Evolutionary conservation across 768 basidiomycete genomes (phyloP), one percentile per base, ranked within the genome.

Genomic region (Krasilnikovozyma curviuscula): DNA sequence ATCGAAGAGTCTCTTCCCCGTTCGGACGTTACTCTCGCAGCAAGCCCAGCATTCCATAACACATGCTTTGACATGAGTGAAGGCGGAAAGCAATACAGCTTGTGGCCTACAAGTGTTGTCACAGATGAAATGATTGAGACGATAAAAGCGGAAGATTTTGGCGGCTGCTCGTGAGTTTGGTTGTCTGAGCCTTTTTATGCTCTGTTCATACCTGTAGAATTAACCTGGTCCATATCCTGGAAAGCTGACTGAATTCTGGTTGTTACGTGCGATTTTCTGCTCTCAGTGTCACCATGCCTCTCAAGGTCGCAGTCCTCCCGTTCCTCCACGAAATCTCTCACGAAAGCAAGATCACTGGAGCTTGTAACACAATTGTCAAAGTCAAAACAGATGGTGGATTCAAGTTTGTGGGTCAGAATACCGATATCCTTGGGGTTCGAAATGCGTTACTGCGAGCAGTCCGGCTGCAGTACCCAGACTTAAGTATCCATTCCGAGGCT

Each of bases 281-380:
- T 29, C 48, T 48, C 0, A 50, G 53, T 10, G 55, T 58, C 16
- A 58, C 57, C 16, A 59, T 57, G 59, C 59, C 59, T 12, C 44
- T 55, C 52, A 59, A 59, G 37, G 41, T 52, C n/a, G 49, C 42
- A n/a, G 51, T 48, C 2, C 48, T 56, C 13, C 21, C 33, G 12
- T 30, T 46, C 23, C 47, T 59, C 50, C 52, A 59, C 43, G 28
- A 40, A 7, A 30, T 59, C 24, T 49, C 43, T 3, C 44, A 43
- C 5, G 59, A 53, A 21, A 50, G 50, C 16, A 12, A 41, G 1
- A 55, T 53, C 27, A 54, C 56, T 14, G 56, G 56, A 0, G 43
- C 44, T 0, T 54, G 55, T 46, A 59, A 59, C 50, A 59, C 59
- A 19, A 40, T 59, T 19, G 52, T 57, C 28, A 48, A 51, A 37